Percentiles rank a stretch among this genome's conserved stretches.
These are phyloP conservation scores for Coffea humblotiana DNA, from an alignment of 305 asterid genomes.

Conservation along the genomic window DNA sequence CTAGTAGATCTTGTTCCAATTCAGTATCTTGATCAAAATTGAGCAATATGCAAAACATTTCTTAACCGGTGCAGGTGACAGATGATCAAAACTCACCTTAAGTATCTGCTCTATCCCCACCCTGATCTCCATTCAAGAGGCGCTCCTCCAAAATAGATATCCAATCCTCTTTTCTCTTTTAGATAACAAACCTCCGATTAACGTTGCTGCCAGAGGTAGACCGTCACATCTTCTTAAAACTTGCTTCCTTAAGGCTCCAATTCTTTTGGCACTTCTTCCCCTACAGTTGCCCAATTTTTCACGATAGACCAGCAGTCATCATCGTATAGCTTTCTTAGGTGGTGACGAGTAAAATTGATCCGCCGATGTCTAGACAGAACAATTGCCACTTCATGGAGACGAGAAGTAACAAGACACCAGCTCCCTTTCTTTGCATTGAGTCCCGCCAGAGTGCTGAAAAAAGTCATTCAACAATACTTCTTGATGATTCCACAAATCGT, in stretches of 20 bases:
- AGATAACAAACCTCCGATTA: constrained; percentile 2
- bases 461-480: neutral
- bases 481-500: constrained; percentile 30
- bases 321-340: neutral
- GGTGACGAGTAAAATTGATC: neutral
- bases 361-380: neutral
- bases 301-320: neutral
- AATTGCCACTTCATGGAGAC: neutral
- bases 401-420: constrained; percentile 7
- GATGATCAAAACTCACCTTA: constrained; percentile 29
- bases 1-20: constrained; percentile 8
- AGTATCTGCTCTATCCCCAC: neutral
- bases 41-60: constrained; percentile 40
- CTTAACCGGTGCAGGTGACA: constrained; percentile 19
- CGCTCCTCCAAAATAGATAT: neutral
- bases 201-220: constrained; percentile 1
- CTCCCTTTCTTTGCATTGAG: neutral
- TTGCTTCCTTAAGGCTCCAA: constrained; percentile 11
- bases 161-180: neutral
- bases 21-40: constrained; percentile 4
- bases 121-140: neutral
- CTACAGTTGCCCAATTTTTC: neutral
- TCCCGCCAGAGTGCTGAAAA: neutral
- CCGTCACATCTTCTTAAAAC: neutral
- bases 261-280: neutral